Evolutionary conservation across 192 early-diverging fungal genomes (phyloP).

Genomic region (Haplosporangium gracile): DNA sequence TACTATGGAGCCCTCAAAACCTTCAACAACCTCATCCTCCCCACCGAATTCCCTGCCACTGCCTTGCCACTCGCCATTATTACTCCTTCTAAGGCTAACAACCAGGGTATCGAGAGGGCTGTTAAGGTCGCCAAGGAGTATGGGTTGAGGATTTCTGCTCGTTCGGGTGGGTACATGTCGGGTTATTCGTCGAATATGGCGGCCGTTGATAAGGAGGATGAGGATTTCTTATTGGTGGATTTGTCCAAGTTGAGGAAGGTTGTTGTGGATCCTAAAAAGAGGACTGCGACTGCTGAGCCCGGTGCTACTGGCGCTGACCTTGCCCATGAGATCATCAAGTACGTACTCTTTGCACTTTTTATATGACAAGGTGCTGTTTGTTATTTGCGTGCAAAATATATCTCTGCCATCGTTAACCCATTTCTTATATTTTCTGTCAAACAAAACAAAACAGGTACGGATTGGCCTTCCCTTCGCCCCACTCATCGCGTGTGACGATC

Average conservation of each 20-base stretch:
- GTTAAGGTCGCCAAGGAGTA: constrained; percentile 43
- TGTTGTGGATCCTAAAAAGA: constrained; percentile 27
- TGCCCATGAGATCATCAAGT: constrained; percentile 49
- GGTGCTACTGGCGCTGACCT: constrained; percentile 48
- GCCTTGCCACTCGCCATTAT: constrained; percentile 42
- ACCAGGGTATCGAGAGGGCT: constrained; percentile 34
- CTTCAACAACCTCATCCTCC: constrained; percentile 55
- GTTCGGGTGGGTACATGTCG: constrained; percentile 50
- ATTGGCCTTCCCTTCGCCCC: constrained; percentile 50
- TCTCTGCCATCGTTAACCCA: neutral
- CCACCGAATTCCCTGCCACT: constrained; percentile 36
- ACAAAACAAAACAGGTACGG: constrained; percentile 13
- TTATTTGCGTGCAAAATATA: neutral
- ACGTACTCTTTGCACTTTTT: neutral
- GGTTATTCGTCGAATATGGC: constrained; percentile 55
- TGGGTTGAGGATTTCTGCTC: constrained; percentile 48
- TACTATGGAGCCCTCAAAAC: constrained; percentile 52
- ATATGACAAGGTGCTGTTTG: neutral
- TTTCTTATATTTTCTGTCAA: neutral
- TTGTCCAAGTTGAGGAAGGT: constrained; percentile 50
- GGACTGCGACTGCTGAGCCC: constrained; percentile 50
- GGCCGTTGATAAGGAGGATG: constrained; percentile 34
- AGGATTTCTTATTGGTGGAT: constrained; percentile 52
- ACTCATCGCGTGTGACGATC: constrained; percentile 40
- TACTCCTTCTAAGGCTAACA: constrained; percentile 38